phyloP scores from a whole-genome alignment of 2,329 filamentous ascomycete genomes.

The Pyrenophora tritici-repentis region DNA sequence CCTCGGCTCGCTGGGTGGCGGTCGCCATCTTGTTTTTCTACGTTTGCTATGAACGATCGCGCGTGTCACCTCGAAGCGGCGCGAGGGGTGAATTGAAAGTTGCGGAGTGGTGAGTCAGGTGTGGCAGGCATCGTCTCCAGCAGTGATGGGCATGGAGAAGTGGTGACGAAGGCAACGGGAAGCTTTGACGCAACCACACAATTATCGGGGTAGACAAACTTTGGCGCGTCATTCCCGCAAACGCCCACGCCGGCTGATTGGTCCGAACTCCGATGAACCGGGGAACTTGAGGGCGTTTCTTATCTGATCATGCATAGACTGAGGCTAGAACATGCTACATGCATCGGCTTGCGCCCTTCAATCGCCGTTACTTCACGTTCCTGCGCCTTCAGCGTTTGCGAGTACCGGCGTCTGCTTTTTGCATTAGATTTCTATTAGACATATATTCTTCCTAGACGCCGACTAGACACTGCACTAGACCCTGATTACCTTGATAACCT shows the following conservation, averaged over 20 bases:
- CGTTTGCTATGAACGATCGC: slow-evolving; percentile 2
- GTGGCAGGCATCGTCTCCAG: slow-evolving; percentile 36
- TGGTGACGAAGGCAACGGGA: slow-evolving; percentile 31
- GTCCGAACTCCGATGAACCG: neutral
- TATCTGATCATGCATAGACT: slow-evolving; percentile 30
- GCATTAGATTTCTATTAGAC: slow-evolving; percentile 17
- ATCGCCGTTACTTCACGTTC: slow-evolving; percentile 6
- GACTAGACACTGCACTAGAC: slow-evolving; percentile 13
- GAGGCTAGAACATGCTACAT: slow-evolving; percentile 6
- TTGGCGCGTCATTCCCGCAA: slow-evolving; percentile 20
- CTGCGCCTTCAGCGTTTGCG: neutral
- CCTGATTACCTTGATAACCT: slow-evolving; percentile 14
- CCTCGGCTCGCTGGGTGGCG: slow-evolving; percentile 43
- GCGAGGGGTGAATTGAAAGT: slow-evolving; percentile 29
- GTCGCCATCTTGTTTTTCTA: slow-evolving; percentile 36
- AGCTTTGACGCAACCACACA: slow-evolving; percentile 19
- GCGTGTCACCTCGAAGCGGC: slow-evolving; percentile 40
- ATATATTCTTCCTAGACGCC: slow-evolving; percentile 29
- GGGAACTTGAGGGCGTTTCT: slow-evolving; percentile 11
- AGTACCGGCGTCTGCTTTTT: slow-evolving; percentile 5
- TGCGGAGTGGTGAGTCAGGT: slow-evolving; percentile 28
- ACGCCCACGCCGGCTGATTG: slow-evolving; percentile 10
- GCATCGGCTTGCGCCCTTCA: slow-evolving; percentile 13
- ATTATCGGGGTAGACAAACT: slow-evolving; percentile 16
- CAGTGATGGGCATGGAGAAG: slow-evolving; percentile 11